Conservation (phyloP, 192 early-diverging fungal genomes). For the Coemansia furcata region DNA sequence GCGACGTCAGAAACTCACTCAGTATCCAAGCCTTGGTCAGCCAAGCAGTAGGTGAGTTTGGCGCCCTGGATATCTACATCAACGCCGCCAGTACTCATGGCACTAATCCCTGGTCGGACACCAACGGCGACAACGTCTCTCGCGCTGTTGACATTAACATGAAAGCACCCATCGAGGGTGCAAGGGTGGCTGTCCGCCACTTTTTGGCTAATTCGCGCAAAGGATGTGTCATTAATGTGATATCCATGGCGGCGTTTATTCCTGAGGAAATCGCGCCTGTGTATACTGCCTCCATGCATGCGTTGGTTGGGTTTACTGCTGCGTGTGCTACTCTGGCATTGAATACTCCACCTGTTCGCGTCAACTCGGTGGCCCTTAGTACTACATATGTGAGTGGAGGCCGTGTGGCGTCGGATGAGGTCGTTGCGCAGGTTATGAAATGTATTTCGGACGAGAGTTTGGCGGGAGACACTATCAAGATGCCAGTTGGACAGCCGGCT, state of each 20-base stretch:
- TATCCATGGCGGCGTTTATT: conserved; percentile 68
- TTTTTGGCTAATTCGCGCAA: conserved; percentile 47
- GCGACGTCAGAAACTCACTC: conserved; percentile 50
- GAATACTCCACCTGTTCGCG: conserved; percentile 49
- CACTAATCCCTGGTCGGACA: conserved; percentile 41
- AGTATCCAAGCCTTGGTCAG: conserved; percentile 40
- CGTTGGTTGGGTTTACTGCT: conserved; percentile 64
- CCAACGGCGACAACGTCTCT: conserved; percentile 46
- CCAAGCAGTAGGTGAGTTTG: conserved; percentile 55
- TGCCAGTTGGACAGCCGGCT: not conserved
- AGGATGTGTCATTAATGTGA: conserved; percentile 73
- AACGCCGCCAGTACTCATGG: conserved; percentile 65
- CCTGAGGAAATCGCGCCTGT: conserved; percentile 58
- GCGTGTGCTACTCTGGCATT: conserved; percentile 45
- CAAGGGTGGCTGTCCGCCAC: conserved; percentile 63
- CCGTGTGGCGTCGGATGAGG: conserved; percentile 35
- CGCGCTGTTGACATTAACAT: conserved; percentile 72
- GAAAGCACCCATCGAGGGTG: conserved; percentile 71
- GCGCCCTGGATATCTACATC: conserved; percentile 57
- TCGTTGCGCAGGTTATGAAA: conserved; percentile 58
- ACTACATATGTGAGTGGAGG: conserved; percentile 52
- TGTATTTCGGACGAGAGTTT: conserved; percentile 60
- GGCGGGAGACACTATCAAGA: conserved; percentile 53
- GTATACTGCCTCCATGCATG: conserved; percentile 75
- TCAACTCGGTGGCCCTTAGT: conserved; percentile 64